Conservation (phyloP, 192 early-diverging fungal species). For the Coemansia sp. region DNA sequence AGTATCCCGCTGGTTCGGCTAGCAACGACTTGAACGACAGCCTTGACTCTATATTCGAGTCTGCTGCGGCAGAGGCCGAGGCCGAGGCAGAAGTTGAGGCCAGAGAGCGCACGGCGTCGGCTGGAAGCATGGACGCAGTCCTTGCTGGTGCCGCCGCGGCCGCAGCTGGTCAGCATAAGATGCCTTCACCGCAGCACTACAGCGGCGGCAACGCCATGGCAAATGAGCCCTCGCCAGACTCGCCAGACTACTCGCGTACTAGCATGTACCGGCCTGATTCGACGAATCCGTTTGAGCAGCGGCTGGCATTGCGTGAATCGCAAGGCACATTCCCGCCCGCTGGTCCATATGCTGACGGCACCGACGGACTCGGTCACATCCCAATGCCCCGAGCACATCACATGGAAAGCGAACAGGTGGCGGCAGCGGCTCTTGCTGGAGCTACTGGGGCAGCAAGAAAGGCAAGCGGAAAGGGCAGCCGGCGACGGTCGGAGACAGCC, state of each 20-base stretch:
- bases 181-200: constrained; percentile 36
- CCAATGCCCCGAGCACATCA: constrained; percentile 44
- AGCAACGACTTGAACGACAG: constrained; percentile 40
- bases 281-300: constrained; percentile 55
- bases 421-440: constrained; percentile 46
- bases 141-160: constrained; percentile 10
- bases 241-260: constrained; percentile 23
- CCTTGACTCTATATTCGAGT: constrained; percentile 54
- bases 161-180: constrained; percentile 14
- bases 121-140: constrained; percentile 17
- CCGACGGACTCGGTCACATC: constrained; percentile 35
- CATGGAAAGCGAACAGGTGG: constrained; percentile 35
- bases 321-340: constrained; percentile 55
- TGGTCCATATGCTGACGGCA: constrained; percentile 42
- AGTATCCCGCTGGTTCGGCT: constrained; percentile 8
- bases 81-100: constrained; percentile 49
- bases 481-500: constrained; percentile 41
- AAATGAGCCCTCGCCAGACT: constrained; percentile 17
- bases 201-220: constrained; percentile 19
- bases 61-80: constrained; percentile 47
- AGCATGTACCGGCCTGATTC: constrained; percentile 48
- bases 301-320: constrained; percentile 50
- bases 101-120: constrained; percentile 37
- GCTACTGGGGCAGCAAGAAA: constrained; percentile 12
- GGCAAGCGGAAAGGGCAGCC: constrained; percentile 15